Conservation (phyloP, 768 basidiomycete species). For the Baorangia bicolor region DNA sequence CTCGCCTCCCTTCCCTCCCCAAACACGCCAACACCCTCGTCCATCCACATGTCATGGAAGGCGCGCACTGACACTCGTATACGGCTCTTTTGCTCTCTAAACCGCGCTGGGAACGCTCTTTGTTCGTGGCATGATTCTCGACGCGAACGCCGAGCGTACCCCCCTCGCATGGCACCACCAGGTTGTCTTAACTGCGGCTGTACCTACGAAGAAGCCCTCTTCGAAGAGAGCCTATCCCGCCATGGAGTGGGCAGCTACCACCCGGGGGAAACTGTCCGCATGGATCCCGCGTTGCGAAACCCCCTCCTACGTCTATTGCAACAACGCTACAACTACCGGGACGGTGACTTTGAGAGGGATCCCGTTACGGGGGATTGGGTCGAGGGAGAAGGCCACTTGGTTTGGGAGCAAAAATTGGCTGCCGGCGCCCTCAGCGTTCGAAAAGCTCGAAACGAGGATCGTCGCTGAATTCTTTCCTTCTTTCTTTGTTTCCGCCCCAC, state of each 20-base stretch:
- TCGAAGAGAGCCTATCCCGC: slow-evolving; percentile 79
- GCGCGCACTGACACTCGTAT: slow-evolving; percentile 71
- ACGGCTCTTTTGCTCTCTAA: slow-evolving; percentile 73
- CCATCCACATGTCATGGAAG: slow-evolving; percentile 60
- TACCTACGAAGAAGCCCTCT: slow-evolving; percentile 79
- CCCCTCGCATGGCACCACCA: slow-evolving; percentile 77
- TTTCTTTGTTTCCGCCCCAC: neutral
- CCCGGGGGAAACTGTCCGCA: slow-evolving; percentile 82
- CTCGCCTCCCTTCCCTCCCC: slow-evolving; percentile 18
- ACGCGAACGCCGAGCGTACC: slow-evolving; percentile 72
- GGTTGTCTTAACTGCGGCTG: slow-evolving; percentile 86
- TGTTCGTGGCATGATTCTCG: slow-evolving; percentile 91
- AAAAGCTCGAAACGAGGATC: slow-evolving; percentile 39
- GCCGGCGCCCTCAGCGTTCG: slow-evolving; percentile 37
- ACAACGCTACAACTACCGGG: slow-evolving; percentile 71
- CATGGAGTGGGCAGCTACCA: slow-evolving; percentile 80
- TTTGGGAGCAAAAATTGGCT: slow-evolving; percentile 61
- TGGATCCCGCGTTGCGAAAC: slow-evolving; percentile 85
- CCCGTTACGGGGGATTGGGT: slow-evolving; percentile 63
- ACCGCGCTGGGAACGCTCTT: slow-evolving; percentile 84
- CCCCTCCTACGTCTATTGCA: slow-evolving; percentile 73
- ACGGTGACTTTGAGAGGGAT: slow-evolving; percentile 84
- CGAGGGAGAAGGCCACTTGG: slow-evolving; percentile 58
- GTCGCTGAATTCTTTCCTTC: slow-evolving; percentile 27
- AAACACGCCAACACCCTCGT: slow-evolving; percentile 39